Percentiles rank a stretch among this genome's conserved stretches.
Conservation (phyloP, 805 yeast species). For the Ogataea nitratoaversa region DNA sequence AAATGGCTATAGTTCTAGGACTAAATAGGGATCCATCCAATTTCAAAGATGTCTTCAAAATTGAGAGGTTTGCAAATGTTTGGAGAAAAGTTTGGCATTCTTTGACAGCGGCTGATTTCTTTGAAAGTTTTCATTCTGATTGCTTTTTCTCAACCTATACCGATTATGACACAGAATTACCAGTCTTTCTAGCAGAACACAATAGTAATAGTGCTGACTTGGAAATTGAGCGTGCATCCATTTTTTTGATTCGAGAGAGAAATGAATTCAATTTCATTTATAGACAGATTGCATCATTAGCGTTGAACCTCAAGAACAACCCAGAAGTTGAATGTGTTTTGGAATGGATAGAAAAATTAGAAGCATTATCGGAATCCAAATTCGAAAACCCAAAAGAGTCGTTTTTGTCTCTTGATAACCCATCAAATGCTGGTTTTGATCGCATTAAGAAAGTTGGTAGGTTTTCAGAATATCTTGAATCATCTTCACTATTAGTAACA, state of each 20-base stretch:
- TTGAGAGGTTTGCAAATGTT: slow-evolving; percentile 39
- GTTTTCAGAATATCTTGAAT: slow-evolving; percentile 16
- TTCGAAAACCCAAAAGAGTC: slow-evolving; percentile 20
- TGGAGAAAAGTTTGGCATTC: slow-evolving; percentile 60
- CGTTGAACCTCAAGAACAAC: slow-evolving; percentile 30
- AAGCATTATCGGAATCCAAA: slow-evolving; percentile 21
- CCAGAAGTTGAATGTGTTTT: slow-evolving; percentile 34
- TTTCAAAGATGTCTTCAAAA: slow-evolving; percentile 17
- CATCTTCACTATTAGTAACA: slow-evolving; percentile 20
- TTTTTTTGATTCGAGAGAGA: slow-evolving; percentile 29
- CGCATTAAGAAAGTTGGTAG: slow-evolving; percentile 20
- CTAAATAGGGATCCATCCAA: slow-evolving; percentile 44
- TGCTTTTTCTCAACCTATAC: slow-evolving; percentile 27
- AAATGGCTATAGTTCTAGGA: slow-evolving; percentile 43
- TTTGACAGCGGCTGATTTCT: slow-evolving; percentile 37
- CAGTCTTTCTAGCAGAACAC: slow-evolving; percentile 31
- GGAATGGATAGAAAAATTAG: slow-evolving; percentile 31
- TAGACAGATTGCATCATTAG: slow-evolving; percentile 28
- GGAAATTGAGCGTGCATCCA: slow-evolving; percentile 35
- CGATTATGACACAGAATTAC: slow-evolving; percentile 40
- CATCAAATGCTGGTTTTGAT: slow-evolving; percentile 7
- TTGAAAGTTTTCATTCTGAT: slow-evolving; percentile 38
- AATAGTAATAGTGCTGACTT: slow-evolving; percentile 32
- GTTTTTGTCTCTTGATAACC: slow-evolving; percentile 14
- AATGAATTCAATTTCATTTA: slow-evolving; percentile 29